These are phyloP conservation scores for Funneliformis mosseae DNA, from an alignment of 192 early-diverging fungal genomes.

Conservation along the genomic window DNA sequence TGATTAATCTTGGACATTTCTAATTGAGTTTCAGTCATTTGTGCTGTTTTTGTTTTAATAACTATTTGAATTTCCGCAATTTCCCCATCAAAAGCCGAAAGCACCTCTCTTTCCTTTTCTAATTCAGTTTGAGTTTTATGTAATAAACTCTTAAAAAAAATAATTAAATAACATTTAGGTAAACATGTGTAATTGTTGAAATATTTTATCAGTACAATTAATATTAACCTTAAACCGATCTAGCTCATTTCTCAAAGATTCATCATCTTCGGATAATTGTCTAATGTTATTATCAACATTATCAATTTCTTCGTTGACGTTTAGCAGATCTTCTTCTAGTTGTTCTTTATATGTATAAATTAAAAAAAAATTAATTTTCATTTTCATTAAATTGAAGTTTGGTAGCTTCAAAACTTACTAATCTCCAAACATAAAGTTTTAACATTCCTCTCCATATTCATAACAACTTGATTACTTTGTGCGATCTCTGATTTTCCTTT, in stretches of 20 bases:
- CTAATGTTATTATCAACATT: conserved; percentile 53
- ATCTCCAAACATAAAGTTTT: conserved; percentile 68
- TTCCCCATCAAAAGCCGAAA: conserved; percentile 80
- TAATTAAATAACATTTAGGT: not conserved
- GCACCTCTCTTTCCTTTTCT: conserved; percentile 63
- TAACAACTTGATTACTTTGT: conserved; percentile 52
- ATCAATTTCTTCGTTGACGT: conserved; percentile 46
- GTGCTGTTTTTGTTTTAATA: conserved; percentile 64
- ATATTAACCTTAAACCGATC: not conserved
- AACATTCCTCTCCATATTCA: conserved; percentile 67
- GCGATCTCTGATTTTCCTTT: conserved; percentile 66
- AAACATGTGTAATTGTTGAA: not conserved
- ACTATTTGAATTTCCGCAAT: conserved; percentile 69
- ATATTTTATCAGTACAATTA: not conserved
- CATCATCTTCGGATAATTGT: conserved; percentile 45
- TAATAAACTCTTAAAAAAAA: conserved; percentile 33
- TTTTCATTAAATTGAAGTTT: not conserved
- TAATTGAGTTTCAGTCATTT: conserved; percentile 69
- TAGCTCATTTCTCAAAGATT: conserved; percentile 42
- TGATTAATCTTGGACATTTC: conserved; percentile 81
- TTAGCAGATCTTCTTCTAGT: conserved; percentile 52
- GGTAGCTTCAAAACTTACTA: conserved; percentile 46
- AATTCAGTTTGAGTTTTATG: conserved; percentile 59
- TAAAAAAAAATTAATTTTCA: not conserved
- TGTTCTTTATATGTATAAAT: conserved; percentile 47